phyloP scores from a whole-genome alignment of 441 rosid genomes.

The Hypseocharis bilobata region DNA sequence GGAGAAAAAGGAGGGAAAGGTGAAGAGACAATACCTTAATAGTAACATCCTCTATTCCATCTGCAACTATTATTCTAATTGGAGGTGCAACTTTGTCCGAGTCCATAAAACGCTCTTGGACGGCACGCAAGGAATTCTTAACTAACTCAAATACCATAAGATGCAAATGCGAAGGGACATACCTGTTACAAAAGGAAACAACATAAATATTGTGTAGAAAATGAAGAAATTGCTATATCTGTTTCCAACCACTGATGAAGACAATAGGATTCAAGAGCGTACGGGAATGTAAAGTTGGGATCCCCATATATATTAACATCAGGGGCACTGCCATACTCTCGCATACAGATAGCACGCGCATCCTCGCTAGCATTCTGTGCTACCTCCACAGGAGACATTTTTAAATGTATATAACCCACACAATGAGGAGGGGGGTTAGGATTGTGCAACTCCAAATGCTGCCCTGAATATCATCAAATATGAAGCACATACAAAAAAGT shows the following conservation, averaged over 20 bases:
- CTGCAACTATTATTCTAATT: slow-evolving; percentile 76
- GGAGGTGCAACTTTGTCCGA: slow-evolving; percentile 69
- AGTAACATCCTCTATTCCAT: slow-evolving; percentile 88
- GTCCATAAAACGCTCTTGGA: slow-evolving; percentile 72
- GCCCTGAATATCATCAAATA: slow-evolving; percentile 53
- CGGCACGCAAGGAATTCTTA: slow-evolving; percentile 90
- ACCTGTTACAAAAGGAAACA: slow-evolving; percentile 35
- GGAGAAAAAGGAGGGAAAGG: too few species aligned
- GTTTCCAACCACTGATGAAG: neutral
- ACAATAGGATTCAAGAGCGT: slow-evolving; percentile 18
- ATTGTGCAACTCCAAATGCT: slow-evolving; percentile 94
- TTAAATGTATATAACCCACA: slow-evolving; percentile 78
- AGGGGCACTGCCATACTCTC: slow-evolving; percentile 87
- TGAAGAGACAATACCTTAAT: slow-evolving; percentile 49
- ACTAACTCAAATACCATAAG: slow-evolving; percentile 93
- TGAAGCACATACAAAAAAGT: slow-evolving; percentile 8
- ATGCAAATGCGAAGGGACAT: slow-evolving; percentile 85
- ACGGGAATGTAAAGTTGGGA: slow-evolving; percentile 85
- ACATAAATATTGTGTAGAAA: neutral
- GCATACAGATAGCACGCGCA: slow-evolving; percentile 65
- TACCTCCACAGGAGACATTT: slow-evolving; percentile 86
- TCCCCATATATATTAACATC: slow-evolving; percentile 70
- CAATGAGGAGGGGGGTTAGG: slow-evolving; percentile 72
- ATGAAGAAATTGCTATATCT: slow-evolving; percentile 12
- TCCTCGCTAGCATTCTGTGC: slow-evolving; percentile 79